Evolutionary conservation across 2,329 filamentous ascomycete species (phyloP).

Genomic region (Proliferodiscus dingleyae): DNA sequence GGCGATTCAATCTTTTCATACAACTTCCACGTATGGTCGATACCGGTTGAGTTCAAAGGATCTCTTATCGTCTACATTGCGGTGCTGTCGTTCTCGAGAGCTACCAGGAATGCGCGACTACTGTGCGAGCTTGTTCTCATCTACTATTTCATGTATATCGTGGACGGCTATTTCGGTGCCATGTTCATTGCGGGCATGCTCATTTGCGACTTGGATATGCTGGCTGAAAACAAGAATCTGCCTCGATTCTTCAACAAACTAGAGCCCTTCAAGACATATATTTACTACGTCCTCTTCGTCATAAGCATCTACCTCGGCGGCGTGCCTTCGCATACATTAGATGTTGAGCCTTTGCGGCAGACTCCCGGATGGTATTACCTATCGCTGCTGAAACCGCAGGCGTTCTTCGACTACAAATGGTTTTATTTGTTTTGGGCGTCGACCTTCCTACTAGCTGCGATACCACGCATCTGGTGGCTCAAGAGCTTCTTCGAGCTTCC

Average conservation of each 20-base stretch:
- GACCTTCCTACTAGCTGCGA: slow-evolving; percentile 48
- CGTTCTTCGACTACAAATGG: slow-evolving; percentile 60
- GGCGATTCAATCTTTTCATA: slow-evolving; percentile 50
- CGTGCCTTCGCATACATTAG: slow-evolving; percentile 46
- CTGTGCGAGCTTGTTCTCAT: slow-evolving; percentile 47
- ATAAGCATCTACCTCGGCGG: slow-evolving; percentile 54
- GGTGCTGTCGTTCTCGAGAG: slow-evolving; percentile 50
- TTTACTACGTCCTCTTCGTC: slow-evolving; percentile 48
- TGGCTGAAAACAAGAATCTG: slow-evolving; percentile 44
- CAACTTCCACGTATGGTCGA: slow-evolving; percentile 51
- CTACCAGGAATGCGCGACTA: slow-evolving; percentile 48
- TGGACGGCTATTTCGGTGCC: slow-evolving; percentile 57
- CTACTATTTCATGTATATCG: slow-evolving; percentile 61
- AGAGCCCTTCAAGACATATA: slow-evolving; percentile 42
- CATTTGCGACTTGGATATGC: slow-evolving; percentile 54
- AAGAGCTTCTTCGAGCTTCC: slow-evolving; percentile 53
- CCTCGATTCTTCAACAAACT: slow-evolving; percentile 44
- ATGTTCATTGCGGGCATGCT: slow-evolving; percentile 58
- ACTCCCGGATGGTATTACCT: slow-evolving; percentile 43
- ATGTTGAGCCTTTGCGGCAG: slow-evolving; percentile 44
- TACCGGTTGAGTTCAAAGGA: slow-evolving; percentile 58
- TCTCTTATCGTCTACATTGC: slow-evolving; percentile 57
- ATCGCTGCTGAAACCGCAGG: slow-evolving; percentile 32
- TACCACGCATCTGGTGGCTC: slow-evolving; percentile 54
- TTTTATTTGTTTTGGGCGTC: slow-evolving; percentile 62